A percentile compares a stretch with the other conserved stretches of the same genome.
These are phyloP conservation scores for Fusarium camptoceras DNA, from an alignment of 2,329 filamentous ascomycete genomes.

Conservation along the genomic window DNA sequence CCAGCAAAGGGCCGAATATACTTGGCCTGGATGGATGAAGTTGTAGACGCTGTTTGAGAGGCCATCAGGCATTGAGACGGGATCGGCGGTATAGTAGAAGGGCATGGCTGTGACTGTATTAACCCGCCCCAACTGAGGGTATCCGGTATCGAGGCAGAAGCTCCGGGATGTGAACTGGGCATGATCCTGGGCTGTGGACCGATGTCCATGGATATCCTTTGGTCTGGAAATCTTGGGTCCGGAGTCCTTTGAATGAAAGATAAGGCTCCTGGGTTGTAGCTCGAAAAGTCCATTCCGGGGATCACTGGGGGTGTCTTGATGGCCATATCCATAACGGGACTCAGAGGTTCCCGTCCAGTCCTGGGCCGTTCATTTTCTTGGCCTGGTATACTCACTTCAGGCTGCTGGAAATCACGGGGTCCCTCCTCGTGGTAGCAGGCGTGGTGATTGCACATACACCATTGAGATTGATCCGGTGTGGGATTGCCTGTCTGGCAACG, in stretches of 20 bases:
- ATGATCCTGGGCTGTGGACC: conserved; percentile 26
- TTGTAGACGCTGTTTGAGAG: conserved; percentile 65
- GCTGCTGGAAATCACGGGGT: conserved; percentile 40
- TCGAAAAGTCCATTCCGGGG: conserved; percentile 57
- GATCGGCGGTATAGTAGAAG: conserved; percentile 57
- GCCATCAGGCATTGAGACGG: conserved; percentile 63
- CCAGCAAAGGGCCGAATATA: conserved; percentile 68
- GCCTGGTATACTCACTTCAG: conserved; percentile 47
- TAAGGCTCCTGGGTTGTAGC: conserved; percentile 49
- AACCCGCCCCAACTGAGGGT: conserved; percentile 64
- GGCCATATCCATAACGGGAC: conserved; percentile 63
- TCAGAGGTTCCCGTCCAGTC: conserved; percentile 62
- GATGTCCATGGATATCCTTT: conserved; percentile 46
- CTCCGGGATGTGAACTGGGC: conserved; percentile 35
- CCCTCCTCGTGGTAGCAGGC: conserved; percentile 70
- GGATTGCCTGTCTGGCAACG: conserved; percentile 53
- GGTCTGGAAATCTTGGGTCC: conserved; percentile 39
- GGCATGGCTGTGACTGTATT: conserved; percentile 55
- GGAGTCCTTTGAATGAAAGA: conserved; percentile 52
- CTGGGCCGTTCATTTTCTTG: conserved; percentile 67
- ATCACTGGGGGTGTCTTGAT: conserved; percentile 54
- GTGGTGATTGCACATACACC: conserved; percentile 73
- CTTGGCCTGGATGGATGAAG: conserved; percentile 61
- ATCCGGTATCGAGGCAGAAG: conserved; percentile 61
- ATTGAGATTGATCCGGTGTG: conserved; percentile 58